Conservation (phyloP, 2,329 filamentous ascomycete genomes). For the Magnaporthiopsis incrustans region DNA sequence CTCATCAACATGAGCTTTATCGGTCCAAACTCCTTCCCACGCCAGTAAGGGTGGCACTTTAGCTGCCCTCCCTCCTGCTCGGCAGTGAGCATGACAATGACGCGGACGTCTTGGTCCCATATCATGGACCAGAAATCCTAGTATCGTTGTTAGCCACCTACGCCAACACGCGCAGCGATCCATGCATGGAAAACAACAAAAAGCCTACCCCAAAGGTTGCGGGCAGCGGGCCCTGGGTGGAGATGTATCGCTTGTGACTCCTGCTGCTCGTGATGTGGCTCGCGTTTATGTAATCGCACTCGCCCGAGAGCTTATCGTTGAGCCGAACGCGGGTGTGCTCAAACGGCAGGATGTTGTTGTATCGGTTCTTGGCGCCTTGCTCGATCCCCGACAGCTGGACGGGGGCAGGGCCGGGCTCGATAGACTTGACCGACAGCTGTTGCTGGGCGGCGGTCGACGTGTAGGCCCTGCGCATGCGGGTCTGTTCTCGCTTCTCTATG, state of each 20-base stretch:
- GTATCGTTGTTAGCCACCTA: not conserved
- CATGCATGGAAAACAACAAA: not conserved
- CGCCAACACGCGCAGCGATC: conserved; percentile 8
- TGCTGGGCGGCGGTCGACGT: conserved; percentile 20
- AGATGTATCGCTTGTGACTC: conserved; percentile 90
- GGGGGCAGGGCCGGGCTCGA: too few species aligned
- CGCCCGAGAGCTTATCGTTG: conserved; percentile 54
- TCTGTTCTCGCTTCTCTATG: conserved; percentile 79
- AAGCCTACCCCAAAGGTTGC: conserved; percentile 74
- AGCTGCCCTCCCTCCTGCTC: conserved; percentile 88
- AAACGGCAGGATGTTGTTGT: conserved; percentile 96
- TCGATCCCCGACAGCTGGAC: conserved; percentile 87
- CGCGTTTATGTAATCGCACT: conserved; percentile 93
- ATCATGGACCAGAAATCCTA: conserved; percentile 97
- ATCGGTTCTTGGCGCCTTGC: conserved; percentile 89
- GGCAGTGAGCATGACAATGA: conserved; percentile 94
- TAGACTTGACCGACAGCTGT: not conserved
- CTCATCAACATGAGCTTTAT: conserved; percentile 70
- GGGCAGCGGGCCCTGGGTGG: conserved; percentile 87
- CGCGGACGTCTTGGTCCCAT: conserved; percentile 92
- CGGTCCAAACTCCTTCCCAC: conserved; percentile 65
- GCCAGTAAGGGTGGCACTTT: conserved; percentile 95
- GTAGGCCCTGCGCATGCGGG: conserved; percentile 80
- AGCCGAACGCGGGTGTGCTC: conserved; percentile 86
- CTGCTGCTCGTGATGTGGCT: conserved; percentile 73